Conservation (phyloP, 1,284 basidiomycete species). For the Earliella scabrosa region DNA sequence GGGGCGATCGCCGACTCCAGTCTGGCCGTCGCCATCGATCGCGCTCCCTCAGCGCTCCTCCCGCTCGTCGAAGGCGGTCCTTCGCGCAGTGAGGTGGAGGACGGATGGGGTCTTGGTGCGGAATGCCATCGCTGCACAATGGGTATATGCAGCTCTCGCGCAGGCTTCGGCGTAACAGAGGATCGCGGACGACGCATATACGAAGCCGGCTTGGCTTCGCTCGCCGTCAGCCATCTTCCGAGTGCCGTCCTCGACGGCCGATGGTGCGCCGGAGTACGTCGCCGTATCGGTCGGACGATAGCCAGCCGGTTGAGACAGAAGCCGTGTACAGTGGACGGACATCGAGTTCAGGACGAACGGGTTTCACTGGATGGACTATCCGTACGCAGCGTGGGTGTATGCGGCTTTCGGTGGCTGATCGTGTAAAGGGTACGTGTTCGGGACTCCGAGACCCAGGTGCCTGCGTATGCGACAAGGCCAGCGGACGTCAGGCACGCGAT, state of each 20-base stretch:
- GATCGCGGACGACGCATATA: slow-evolving; percentile 54
- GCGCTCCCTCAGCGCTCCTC: too few relatives aligned
- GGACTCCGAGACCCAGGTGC: slow-evolving; percentile 46
- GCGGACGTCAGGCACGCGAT: slow-evolving; percentile 65
- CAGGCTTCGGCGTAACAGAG: slow-evolving; percentile 63
- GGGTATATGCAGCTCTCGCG: slow-evolving; percentile 60
- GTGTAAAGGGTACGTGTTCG: slow-evolving; percentile 53
- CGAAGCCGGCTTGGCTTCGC: slow-evolving; percentile 47
- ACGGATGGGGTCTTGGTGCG: slow-evolving; percentile 58
- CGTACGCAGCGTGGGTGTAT: slow-evolving; percentile 57
- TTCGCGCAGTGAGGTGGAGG: slow-evolving; percentile 72
- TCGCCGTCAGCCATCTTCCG: slow-evolving; percentile 57
- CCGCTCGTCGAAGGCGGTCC: too few relatives aligned
- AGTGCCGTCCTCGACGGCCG: slow-evolving; percentile 57
- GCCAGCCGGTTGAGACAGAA: slow-evolving; percentile 63
- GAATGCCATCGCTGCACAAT: slow-evolving; percentile 70
- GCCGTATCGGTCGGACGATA: slow-evolving; percentile 60
- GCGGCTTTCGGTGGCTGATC: slow-evolving; percentile 72
- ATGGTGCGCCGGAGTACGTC: slow-evolving; percentile 64
- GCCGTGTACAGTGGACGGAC: slow-evolving; percentile 49
- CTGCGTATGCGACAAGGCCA: slow-evolving; percentile 38
- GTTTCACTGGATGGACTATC: slow-evolving; percentile 63
- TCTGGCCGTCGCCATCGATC: too few relatives aligned
- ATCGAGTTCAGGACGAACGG: slow-evolving; percentile 66
- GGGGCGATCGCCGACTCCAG: too few relatives aligned